Percentiles rank a stretch among this genome's conserved stretches.
phyloP scores from a whole-genome alignment of 2,329 filamentous ascomycete species.

The Coleophoma cylindrospora region DNA sequence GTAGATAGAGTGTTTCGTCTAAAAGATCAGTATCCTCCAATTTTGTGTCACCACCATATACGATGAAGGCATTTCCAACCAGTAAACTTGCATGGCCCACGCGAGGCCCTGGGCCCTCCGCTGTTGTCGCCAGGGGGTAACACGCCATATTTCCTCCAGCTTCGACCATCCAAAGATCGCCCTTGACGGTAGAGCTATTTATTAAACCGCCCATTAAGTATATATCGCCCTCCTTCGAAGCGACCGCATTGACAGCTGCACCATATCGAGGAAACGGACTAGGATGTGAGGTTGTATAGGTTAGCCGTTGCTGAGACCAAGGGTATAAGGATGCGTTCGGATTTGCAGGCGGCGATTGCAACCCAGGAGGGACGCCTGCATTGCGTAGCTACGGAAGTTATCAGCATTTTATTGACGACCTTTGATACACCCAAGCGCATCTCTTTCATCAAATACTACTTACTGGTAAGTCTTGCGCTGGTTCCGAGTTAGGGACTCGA shows the following conservation, averaged over 20 bases:
- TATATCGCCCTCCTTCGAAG: slow-evolving; percentile 94
- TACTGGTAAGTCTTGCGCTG: slow-evolving; percentile 32
- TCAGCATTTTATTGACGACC: neutral
- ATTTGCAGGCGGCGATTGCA: slow-evolving; percentile 33
- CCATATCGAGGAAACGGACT: slow-evolving; percentile 96
- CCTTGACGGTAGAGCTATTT: slow-evolving; percentile 91
- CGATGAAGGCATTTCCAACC: slow-evolving; percentile 97
- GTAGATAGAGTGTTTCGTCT: slow-evolving; percentile 91
- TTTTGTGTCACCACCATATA: slow-evolving; percentile 97
- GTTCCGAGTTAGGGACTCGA: slow-evolving; percentile 40
- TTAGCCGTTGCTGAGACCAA: slow-evolving; percentile 87
- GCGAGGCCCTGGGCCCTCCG: slow-evolving; percentile 89
- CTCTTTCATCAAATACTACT: slow-evolving; percentile 8
- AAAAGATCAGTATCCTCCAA: slow-evolving; percentile 87
- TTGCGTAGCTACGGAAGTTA: slow-evolving; percentile 45
- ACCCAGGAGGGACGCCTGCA: slow-evolving; percentile 28
- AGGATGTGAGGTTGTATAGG: slow-evolving; percentile 74
- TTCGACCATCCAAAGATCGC: slow-evolving; percentile 97
- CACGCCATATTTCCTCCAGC: slow-evolving; percentile 82
- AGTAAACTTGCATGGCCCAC: slow-evolving; percentile 92
- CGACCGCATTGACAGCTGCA: slow-evolving; percentile 85
- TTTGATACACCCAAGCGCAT: neutral
- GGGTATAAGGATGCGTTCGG: slow-evolving; percentile 83
- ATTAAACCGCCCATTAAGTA: slow-evolving; percentile 98
- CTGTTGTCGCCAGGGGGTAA: slow-evolving; percentile 85